phyloP scores from a whole-genome alignment of 345 rosid species.

The Bruguiera gymnorhiza region DNA sequence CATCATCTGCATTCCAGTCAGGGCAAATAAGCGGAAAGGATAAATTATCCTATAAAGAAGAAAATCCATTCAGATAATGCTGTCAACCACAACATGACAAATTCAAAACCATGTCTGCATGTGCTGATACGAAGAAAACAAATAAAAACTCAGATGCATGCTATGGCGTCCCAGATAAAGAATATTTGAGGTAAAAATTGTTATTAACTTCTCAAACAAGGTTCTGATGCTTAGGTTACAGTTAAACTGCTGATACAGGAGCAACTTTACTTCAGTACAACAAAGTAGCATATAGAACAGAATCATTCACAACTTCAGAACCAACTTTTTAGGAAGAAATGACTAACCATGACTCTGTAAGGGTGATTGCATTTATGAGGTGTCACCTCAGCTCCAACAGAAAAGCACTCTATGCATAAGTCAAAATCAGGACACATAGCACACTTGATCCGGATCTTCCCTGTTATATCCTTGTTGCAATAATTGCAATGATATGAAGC shows the following conservation, averaged over 20 bases:
- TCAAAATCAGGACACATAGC: conserved; percentile 94
- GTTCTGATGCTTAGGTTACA: neutral
- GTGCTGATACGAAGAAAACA: neutral
- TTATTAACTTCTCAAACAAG: neutral
- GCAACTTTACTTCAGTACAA: neutral
- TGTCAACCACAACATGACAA: conserved; percentile 2
- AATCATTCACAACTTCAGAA: neutral
- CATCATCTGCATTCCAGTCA: conserved; percentile 99
- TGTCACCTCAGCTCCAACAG: conserved; percentile 88
- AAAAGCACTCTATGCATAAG: conserved; percentile 89
- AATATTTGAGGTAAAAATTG: no score
- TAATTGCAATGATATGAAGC: conserved; percentile 84
- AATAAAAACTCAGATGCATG: no score
- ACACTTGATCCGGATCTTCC: conserved; percentile 87
- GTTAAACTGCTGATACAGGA: neutral
- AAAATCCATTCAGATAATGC: conserved; percentile 5
- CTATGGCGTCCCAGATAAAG: no score
- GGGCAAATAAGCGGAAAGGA: conserved; percentile 85
- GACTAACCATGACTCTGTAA: conserved; percentile 91
- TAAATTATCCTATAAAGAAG: conserved; percentile 65
- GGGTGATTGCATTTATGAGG: conserved; percentile 86
- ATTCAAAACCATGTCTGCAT: neutral
- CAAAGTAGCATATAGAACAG: neutral
- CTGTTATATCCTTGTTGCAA: conserved; percentile 85
- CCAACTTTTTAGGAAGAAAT: conserved; percentile 11